Percentiles rank a stretch among this genome's conserved stretches.
phyloP scores from a whole-genome alignment of 768 basidiomycete genomes.

The Artomyces pyxidatus region DNA sequence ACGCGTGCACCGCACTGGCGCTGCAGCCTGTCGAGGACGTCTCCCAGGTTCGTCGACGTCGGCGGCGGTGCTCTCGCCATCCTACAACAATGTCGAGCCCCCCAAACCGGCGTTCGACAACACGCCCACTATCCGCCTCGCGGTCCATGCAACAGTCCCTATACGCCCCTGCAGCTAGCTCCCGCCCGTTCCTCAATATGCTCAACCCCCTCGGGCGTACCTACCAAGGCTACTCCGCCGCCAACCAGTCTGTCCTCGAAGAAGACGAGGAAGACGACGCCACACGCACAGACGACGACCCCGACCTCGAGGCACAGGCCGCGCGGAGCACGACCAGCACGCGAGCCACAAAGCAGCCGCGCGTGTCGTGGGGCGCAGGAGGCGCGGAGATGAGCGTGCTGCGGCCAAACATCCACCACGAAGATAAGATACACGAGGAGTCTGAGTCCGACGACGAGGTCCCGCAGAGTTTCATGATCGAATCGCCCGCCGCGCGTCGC shows the following conservation, averaged over 20 bases:
- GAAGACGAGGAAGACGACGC: slow-evolving; percentile 58
- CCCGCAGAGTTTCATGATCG: slow-evolving; percentile 81
- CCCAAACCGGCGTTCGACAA: slow-evolving; percentile 17
- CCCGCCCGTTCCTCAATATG: slow-evolving; percentile 74
- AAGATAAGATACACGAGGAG: slow-evolving; percentile 50
- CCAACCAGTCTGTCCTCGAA: slow-evolving; percentile 61
- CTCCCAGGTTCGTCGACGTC: too few species aligned
- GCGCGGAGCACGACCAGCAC: slow-evolving; percentile 30
- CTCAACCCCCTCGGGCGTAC: slow-evolving; percentile 71
- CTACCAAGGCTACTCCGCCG: slow-evolving; percentile 70
- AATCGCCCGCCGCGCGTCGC: slow-evolving; percentile 37
- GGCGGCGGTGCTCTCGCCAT: too few species aligned
- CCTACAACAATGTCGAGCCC: slow-evolving; percentile 1
- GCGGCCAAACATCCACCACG: slow-evolving; percentile 64
- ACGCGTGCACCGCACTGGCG: too few species aligned
- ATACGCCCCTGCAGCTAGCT: slow-evolving; percentile 40
- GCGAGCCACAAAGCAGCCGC: slow-evolving; percentile 39
- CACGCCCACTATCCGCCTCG: slow-evolving; percentile 9
- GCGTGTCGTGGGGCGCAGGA: slow-evolving; percentile 50
- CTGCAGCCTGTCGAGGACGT: too few species aligned
- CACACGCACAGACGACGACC: slow-evolving; percentile 30
- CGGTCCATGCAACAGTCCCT: slow-evolving; percentile 25
- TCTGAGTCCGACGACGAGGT: slow-evolving; percentile 78
- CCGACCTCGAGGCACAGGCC: slow-evolving; percentile 51
- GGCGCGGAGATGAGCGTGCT: slow-evolving; percentile 49